Percentiles rank a stretch among this genome's conserved stretches.
These are phyloP conservation scores for Teunomyces aglyptinius DNA, from an alignment of 805 yeast genomes.

Conservation along the genomic window DNA sequence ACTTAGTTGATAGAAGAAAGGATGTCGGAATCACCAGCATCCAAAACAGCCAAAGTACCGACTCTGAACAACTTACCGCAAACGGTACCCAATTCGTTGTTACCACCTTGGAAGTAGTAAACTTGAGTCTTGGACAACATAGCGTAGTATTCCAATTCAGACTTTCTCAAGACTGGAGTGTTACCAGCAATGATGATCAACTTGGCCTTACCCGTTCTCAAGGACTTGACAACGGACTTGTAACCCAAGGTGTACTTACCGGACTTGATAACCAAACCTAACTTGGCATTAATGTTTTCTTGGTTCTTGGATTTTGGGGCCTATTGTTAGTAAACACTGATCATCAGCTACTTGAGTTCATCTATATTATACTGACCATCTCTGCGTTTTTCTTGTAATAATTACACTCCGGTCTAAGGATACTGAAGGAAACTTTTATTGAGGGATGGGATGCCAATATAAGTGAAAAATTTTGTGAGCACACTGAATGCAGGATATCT, in stretches of 20 bases:
- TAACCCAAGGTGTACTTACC: conserved; percentile 99
- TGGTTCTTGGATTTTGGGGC: conserved; percentile 95
- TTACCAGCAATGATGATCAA: conserved; percentile 96
- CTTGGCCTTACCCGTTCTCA: conserved; percentile 99
- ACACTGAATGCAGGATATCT: background rate
- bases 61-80: conserved; percentile 99
- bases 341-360: background rate
- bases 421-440: conserved; percentile 5
- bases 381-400: conserved; percentile 64
- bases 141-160: conserved; percentile 99
- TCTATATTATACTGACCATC: conserved; percentile 79
- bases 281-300: conserved; percentile 96
- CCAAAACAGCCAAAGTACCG: conserved; percentile 93
- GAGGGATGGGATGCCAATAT: conserved; percentile 2
- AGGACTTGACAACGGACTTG: conserved; percentile 97
- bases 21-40: conserved; percentile 99
- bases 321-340: conserved; percentile 49
- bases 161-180: conserved; percentile 99
- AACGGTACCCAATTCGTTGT: conserved; percentile 99
- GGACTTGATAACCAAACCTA: conserved; percentile 96
- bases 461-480: conserved; percentile 7
- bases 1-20: conserved; percentile 50
- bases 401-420: conserved; percentile 89
- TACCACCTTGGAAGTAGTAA: conserved; percentile 99
- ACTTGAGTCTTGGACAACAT: conserved; percentile 97